Evolutionary conservation across 164 flowering plant species (phyloP), one percentile per base, ranked within the genome.

Genomic region (Nymphaea thermarum): DNA sequence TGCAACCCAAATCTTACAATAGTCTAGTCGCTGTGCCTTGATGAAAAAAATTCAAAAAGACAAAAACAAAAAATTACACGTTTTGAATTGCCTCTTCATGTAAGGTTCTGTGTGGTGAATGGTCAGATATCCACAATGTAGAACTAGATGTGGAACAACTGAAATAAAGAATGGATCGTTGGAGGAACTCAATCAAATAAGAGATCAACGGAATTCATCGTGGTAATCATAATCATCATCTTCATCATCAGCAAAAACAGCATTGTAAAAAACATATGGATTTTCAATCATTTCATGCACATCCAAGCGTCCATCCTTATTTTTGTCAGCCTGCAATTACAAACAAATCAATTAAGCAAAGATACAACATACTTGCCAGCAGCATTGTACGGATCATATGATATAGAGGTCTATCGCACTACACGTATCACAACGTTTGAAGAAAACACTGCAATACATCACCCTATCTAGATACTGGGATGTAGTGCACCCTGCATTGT

Each of bases 241-340:
- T 3, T 89, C 96, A 36, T 89, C 96, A 1, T 91, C 96, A 67
- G 68, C 83, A 76, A 88, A 94, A 44, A 91, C 84, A 41, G 96
- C 85, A 78, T 93, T 91, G 69, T 94, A 94, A 74, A 89, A 91
- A 64, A 83, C 91, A 73, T 87, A 94, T 3, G 98, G 98, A 72
- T 73, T 88, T 11, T 94, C 97, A 65, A 88, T 80, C 98, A 94
- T 94, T 83, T 94, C 98, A 43, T 71, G 17, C 81, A 91, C 80
- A 51, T 80, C 73, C 62, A 94, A 78, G 3, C 86, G 88, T 6
- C 98, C 92, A 78, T 94, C 98, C 80, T 91, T 89, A 74, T 94
- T 79, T 44, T 82, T 42, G 80, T 94, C 98, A 15, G 97, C 98
- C 97, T 94, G 95, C 77, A 80, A n/a, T 74, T 66, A 68, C 4